These are phyloP conservation scores for Pistacia integerrima DNA, from an alignment of 345 rosid species.

Conservation along the genomic window DNA sequence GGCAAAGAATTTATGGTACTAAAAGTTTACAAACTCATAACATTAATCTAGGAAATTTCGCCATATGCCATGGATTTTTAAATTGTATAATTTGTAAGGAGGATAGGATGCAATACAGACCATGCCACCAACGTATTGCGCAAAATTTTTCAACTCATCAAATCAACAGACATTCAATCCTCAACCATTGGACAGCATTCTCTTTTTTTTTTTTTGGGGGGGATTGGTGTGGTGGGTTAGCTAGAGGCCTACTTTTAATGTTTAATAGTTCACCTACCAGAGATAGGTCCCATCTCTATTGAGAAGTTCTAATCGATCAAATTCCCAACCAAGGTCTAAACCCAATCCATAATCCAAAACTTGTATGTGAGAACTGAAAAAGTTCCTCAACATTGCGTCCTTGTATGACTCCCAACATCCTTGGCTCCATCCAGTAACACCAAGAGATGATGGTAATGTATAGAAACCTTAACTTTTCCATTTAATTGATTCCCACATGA, in stretches of 20 bases:
- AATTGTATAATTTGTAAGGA: neutral
- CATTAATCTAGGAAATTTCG: neutral
- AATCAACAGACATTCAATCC: neutral
- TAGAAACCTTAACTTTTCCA: neutral
- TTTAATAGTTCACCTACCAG: no score
- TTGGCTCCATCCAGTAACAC: neutral
- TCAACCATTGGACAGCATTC: no score
- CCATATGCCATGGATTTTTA: neutral
- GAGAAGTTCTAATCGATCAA: neutral
- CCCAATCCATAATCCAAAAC: neutral
- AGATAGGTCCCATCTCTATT: neutral
- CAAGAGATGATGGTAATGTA: neutral
- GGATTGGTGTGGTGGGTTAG: no score
- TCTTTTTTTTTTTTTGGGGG: no score
- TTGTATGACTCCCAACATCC: neutral
- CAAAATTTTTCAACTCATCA: neutral
- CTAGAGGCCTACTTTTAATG: no score
- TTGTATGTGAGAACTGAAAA: no score
- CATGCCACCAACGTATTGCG: neutral
- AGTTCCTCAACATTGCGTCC: neutral
- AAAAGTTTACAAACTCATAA: neutral
- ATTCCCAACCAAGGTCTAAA: neutral
- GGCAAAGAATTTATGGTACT: neutral
- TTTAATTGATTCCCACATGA: no score
- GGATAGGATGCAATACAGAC: neutral